Evolutionary conservation across 345 rosid genomes (phyloP).

Genomic region (Erodium maritimum): DNA sequence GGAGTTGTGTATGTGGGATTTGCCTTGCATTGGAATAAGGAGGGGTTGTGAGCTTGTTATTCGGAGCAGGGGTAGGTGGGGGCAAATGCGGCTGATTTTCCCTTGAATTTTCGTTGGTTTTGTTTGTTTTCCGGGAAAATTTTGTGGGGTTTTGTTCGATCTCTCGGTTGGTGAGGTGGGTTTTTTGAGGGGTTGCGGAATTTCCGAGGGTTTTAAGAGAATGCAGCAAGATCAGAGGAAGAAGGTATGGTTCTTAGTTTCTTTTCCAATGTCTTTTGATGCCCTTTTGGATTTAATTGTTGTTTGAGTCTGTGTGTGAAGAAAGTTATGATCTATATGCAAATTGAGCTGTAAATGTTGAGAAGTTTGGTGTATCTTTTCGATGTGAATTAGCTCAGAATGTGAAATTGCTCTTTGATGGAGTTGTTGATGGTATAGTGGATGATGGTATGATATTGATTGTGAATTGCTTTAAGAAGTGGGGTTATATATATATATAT

Average conservation of each 20-base stretch:
- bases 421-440: neutral
- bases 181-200: neutral
- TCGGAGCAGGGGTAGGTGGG: slow-evolving; percentile 60
- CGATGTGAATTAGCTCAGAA: neutral
- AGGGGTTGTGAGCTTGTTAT: slow-evolving; percentile 38
- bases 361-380: no score
- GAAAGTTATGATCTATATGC: neutral
- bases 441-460: no score
- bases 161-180: neutral
- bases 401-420: neutral
- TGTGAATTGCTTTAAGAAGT: no score
- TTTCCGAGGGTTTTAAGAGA: slow-evolving; percentile 2
- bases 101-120: slow-evolving; percentile 1
- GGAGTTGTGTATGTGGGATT: slow-evolving; percentile 34
- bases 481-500: no score
- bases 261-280: neutral
- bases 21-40: slow-evolving; percentile 9
- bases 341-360: neutral
- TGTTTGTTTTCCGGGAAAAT: slow-evolving; percentile 2
- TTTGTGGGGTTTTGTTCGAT: neutral
- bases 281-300: neutral
- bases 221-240: slow-evolving; percentile 79
- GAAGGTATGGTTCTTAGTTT: slow-evolving; percentile 36
- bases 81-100: slow-evolving; percentile 70
- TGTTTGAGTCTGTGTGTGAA: neutral